Percentiles rank a stretch among this genome's conserved stretches.
phyloP scores from a whole-genome alignment of 1,139 yeast species.

The Keqinozyma sinolaborantium region DNA sequence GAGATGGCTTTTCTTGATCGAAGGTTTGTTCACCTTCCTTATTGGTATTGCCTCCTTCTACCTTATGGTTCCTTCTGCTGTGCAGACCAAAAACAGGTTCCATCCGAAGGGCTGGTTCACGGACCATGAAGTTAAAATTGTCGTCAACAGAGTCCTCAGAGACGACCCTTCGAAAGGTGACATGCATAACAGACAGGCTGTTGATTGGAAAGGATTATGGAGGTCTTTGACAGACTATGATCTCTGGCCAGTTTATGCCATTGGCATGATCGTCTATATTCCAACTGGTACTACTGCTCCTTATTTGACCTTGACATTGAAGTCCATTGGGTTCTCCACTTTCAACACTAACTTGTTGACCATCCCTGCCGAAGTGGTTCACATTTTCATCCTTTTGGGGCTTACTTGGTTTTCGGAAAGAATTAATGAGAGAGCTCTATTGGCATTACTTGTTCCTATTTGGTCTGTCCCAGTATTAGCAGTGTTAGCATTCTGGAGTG shows the following conservation, averaged over 20 bases:
- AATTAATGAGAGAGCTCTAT: constrained; percentile 31
- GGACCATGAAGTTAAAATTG: constrained; percentile 58
- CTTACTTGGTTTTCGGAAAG: constrained; percentile 39
- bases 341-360: constrained; percentile 51
- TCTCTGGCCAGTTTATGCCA: constrained; percentile 55
- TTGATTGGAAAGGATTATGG: constrained; percentile 35
- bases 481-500: constrained; percentile 50
- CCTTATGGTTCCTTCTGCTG: constrained; percentile 59
- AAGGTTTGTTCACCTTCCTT: constrained; percentile 53
- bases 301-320: constrained; percentile 53
- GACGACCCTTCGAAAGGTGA: constrained; percentile 72
- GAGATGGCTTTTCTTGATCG: constrained; percentile 65
- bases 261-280: constrained; percentile 48
- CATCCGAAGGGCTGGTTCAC: constrained; percentile 61
- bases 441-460: constrained; percentile 32
- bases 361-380: constrained; percentile 44
- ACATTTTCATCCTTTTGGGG: constrained; percentile 32
- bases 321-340: constrained; percentile 52
- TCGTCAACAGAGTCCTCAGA: constrained; percentile 58
- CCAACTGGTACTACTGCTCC: constrained; percentile 36
- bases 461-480: constrained; percentile 36
- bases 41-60: constrained; percentile 53
- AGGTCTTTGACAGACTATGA: constrained; percentile 49
- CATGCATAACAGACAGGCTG: constrained; percentile 62
- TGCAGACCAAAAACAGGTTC: constrained; percentile 50